Conservation (phyloP, 148 eudicot genomes). For the Tetragonia tetragonoides region DNA sequence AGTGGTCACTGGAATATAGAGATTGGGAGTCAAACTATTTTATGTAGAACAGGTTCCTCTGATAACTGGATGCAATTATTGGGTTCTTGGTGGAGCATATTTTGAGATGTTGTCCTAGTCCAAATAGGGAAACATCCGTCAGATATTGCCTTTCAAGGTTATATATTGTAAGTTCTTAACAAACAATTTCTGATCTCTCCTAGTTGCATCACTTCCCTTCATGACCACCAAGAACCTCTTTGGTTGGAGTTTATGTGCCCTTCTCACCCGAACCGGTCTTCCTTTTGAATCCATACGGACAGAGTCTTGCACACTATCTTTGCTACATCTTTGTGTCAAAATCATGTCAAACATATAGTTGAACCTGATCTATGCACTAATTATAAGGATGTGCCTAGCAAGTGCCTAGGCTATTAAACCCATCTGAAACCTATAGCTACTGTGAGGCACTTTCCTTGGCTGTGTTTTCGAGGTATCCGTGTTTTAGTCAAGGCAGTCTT, state of each 20-base stretch:
- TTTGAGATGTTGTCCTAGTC: background rate
- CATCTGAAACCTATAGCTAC: background rate
- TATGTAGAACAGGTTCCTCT: too few species aligned
- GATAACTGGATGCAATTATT: too few species aligned
- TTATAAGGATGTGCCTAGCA: background rate
- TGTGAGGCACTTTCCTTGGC: background rate
- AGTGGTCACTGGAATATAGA: too few species aligned
- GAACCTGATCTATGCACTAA: background rate
- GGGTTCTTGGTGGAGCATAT: too few species aligned
- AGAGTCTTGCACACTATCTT: background rate
- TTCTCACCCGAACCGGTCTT: background rate
- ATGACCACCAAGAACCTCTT: background rate
- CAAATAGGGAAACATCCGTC: background rate
- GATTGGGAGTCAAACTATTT: too few species aligned
- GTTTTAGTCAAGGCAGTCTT: background rate
- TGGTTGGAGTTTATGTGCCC: background rate
- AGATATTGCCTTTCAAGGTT: too few species aligned
- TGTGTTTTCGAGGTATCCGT: background rate
- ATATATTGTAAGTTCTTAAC: background rate
- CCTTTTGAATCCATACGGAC: background rate
- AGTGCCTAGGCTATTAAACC: background rate
- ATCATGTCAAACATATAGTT: background rate
- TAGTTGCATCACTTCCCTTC: background rate
- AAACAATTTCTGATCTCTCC: background rate
- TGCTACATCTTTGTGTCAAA: background rate